Evolutionary conservation across 495 filamentous ascomycete genomes (phyloP), one percentile per base, ranked within the genome.

Genomic region (Astrocystis sublimbata): DNA sequence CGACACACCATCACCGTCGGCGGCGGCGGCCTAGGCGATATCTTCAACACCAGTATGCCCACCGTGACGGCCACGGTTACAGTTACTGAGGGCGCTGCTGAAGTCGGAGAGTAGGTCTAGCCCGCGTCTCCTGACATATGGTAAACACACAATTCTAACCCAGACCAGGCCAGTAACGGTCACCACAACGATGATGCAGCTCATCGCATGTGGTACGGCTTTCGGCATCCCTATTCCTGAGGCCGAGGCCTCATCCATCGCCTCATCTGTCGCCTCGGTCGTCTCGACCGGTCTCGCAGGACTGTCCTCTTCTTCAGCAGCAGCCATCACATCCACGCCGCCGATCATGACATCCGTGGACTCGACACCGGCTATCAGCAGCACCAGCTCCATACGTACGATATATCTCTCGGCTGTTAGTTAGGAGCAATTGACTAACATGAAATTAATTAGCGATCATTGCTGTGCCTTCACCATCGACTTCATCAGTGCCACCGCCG

Each of bases 51-150:
- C 3, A 43, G 35, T 26, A 64, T 71, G 13, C 69, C 69, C 8
- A 79, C 76, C n/a, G 60, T 78, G 17, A 79, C 78, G 26, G 69
- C 73, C 52, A 70, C 54, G 46, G 36, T 52, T 51, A 60, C 58
- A 7, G 56, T 58, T 31, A 47, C 41, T 6, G 30, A 35, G 1
- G 54, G 6, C 8, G 51, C 51, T 28, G 51, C 17, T 35, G 23
- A 8, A 6, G 33, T 19, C 6, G 21, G 10, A 17, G 42, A 28
- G 56, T 58, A 58, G 30, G 56, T 38, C 42, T 9, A 58, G 10
- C 19, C 19, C 31, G 4, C 54, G 12, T n/a, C 23, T 26, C 2
- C 35, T 26, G 28, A 13, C n/a, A n/a, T n/a, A 46, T 31, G 1
- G 40, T 19, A 28, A 41, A 17, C 2, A 31, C 13, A 21, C 26